These are phyloP conservation scores for Pichia norvegensis DNA, from an alignment of 1,139 yeast genomes.

Conservation along the genomic window DNA sequence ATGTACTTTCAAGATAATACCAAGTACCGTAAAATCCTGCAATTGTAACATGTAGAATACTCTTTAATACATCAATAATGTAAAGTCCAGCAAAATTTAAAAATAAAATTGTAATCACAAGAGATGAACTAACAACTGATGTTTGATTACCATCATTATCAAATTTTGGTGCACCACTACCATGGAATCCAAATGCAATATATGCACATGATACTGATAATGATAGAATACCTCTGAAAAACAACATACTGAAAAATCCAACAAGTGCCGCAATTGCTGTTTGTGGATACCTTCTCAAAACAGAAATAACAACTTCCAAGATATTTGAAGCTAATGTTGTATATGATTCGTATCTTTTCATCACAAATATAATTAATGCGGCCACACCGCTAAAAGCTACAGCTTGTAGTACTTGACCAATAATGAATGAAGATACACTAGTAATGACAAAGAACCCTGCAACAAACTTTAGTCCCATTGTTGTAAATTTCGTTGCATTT, in stretches of 20 bases:
- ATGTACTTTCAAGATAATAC: slow-evolving; percentile 70
- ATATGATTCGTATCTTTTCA: slow-evolving; percentile 57
- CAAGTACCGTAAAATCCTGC: slow-evolving; percentile 87
- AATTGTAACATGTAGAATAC: slow-evolving; percentile 77
- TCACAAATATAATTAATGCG: slow-evolving; percentile 57
- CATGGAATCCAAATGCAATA: slow-evolving; percentile 39
- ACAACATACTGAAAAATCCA: slow-evolving; percentile 38
- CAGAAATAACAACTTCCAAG: slow-evolving; percentile 65
- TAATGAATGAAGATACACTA: slow-evolving; percentile 58
- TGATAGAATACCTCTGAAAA: slow-evolving; percentile 15
- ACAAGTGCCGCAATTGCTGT: slow-evolving; percentile 54
- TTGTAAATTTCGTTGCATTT: slow-evolving; percentile 62
- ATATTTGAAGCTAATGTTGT: slow-evolving; percentile 64
- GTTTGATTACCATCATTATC: slow-evolving; percentile 41
- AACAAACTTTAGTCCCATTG: slow-evolving; percentile 60
- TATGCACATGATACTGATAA: slow-evolving; percentile 19
- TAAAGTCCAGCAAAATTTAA: slow-evolving; percentile 67
- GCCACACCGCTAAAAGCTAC: slow-evolving; percentile 64
- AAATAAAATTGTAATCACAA: slow-evolving; percentile 50
- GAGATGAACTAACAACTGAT: slow-evolving; percentile 56
- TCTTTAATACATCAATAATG: slow-evolving; percentile 77
- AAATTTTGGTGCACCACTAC: slow-evolving; percentile 42
- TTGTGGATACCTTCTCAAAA: slow-evolving; percentile 66
- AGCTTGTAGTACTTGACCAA: slow-evolving; percentile 68
- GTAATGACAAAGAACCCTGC: slow-evolving; percentile 66